These are phyloP conservation scores for Geotrichum cucujoidarum DNA, from an alignment of 1,139 yeast species.

Conservation along the genomic window DNA sequence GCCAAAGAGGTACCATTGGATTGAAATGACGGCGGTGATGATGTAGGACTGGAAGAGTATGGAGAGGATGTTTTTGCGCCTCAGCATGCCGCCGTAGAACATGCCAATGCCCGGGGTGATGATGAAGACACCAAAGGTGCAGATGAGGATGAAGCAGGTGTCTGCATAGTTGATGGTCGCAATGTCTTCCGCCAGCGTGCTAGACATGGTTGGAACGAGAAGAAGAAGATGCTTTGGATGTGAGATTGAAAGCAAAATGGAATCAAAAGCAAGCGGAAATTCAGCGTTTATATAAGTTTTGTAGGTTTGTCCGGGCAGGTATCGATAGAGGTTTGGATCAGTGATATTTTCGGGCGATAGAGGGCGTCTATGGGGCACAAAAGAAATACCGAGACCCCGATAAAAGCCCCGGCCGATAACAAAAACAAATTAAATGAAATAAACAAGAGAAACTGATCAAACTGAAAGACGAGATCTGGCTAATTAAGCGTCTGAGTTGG, in stretches of 20 bases:
- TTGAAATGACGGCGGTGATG: conserved; percentile 67
- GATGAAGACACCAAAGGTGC: conserved; percentile 59
- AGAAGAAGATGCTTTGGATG: neutral
- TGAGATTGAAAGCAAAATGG: too few species aligned
- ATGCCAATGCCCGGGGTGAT: conserved; percentile 86
- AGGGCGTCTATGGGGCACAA: too few species aligned
- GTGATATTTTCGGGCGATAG: too few species aligned
- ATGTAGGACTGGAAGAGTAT: conserved; percentile 66
- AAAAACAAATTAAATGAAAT: too few species aligned
- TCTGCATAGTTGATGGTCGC: conserved; percentile 12
- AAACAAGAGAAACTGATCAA: too few species aligned
- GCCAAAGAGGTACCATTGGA: conserved; percentile 98
- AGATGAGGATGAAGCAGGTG: conserved; percentile 10
- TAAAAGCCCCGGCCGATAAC: too few species aligned
- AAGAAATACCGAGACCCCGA: too few species aligned
- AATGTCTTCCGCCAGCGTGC: conserved; percentile 2
- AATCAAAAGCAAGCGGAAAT: neutral
- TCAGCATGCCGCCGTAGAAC: conserved; percentile 71
- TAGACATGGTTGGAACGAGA: neutral
- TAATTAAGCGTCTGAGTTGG: too few species aligned
- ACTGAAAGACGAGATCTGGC: too few species aligned
- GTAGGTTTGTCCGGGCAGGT: too few species aligned
- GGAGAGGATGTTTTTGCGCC: conserved; percentile 83
- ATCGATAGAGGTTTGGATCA: too few species aligned
- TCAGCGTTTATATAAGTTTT: too few species aligned